A percentile compares a stretch with the other conserved stretches of the same genome.
These are phyloP conservation scores for Trichaptum fuscoviolaceum DNA, from an alignment of 768 basidiomycete genomes.

Conservation along the genomic window DNA sequence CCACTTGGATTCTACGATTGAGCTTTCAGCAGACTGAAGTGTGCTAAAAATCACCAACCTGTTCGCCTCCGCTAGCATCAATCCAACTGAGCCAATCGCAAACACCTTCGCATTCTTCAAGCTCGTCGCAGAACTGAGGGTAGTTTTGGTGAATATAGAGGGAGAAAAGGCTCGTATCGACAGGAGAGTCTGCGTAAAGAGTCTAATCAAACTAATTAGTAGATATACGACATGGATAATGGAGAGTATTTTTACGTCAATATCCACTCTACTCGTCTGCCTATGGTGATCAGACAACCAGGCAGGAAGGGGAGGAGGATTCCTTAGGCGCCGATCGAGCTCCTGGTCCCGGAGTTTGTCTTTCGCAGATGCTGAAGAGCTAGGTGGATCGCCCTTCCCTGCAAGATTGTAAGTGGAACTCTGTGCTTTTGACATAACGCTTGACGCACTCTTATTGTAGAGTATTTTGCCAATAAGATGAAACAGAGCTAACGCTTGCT, in stretches of 20 bases:
- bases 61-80: conserved; percentile 62
- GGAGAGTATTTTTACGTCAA: conserved; percentile 45
- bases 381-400: conserved; percentile 75
- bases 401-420: neutral
- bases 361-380: conserved; percentile 48
- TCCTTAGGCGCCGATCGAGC: conserved; percentile 47
- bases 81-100: conserved; percentile 74
- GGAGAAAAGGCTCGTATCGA: conserved; percentile 85
- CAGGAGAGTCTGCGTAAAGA: conserved; percentile 79
- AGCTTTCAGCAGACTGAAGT: conserved; percentile 1
- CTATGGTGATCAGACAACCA: conserved; percentile 60
- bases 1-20: conserved; percentile 37
- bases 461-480: conserved; percentile 90
- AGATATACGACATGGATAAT: neutral
- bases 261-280: conserved; percentile 65
- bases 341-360: conserved; percentile 59
- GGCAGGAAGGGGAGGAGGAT: conserved; percentile 51
- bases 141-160: conserved; percentile 96
- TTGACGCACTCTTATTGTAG: conserved; percentile 83
- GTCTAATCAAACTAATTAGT: conserved; percentile 33
- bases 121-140: conserved; percentile 70
- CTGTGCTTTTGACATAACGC: neutral
- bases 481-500: conserved; percentile 84
- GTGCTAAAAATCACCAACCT: conserved; percentile 33
- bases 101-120: conserved; percentile 68